A percentile compares a stretch with the other conserved stretches of the same genome.
Conservation (phyloP, 352 stramenopile species). For the Nothophytophthora sp. region DNA sequence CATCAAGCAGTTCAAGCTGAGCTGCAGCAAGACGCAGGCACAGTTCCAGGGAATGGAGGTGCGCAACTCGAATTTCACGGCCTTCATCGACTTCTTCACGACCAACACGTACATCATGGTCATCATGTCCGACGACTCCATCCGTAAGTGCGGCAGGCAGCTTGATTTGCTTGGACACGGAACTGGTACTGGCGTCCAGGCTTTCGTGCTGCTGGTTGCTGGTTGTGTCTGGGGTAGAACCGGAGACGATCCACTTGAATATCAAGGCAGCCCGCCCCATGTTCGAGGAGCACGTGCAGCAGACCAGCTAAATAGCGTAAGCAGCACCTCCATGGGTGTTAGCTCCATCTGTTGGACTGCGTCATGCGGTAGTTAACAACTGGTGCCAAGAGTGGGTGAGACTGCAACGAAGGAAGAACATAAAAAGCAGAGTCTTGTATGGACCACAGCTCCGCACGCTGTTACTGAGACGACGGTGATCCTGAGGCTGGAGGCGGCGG, state of each 20-base stretch:
- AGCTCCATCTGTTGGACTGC: not conserved
- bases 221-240: conserved; percentile 51
- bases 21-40: conserved; percentile 97
- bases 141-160: conserved; percentile 46
- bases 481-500: conserved; percentile 1
- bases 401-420: too few species aligned
- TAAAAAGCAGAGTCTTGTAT: too few species aligned
- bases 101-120: conserved; percentile 99
- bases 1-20: conserved; percentile 99
- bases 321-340: not conserved
- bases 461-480: too few species aligned
- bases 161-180: not conserved
- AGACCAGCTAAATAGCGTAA: conserved; percentile 88
- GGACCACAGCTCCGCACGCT: too few species aligned
- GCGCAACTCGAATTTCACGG: conserved; percentile 98
- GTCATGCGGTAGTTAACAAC: too few species aligned
- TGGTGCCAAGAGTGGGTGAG: too few species aligned
- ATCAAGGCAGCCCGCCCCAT: conserved; percentile 95
- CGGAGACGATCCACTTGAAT: conserved; percentile 96
- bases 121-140: conserved; percentile 94
- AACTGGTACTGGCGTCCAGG: conserved; percentile 15
- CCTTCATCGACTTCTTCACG: conserved; percentile 99
- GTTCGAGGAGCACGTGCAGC: conserved; percentile 97
- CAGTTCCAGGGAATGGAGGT: conserved; percentile 98
- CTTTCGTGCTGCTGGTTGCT: conserved; percentile 5